These are phyloP conservation scores for Beauveria medogensis DNA, from an alignment of 2,329 filamentous ascomycete species.

Conservation along the genomic window DNA sequence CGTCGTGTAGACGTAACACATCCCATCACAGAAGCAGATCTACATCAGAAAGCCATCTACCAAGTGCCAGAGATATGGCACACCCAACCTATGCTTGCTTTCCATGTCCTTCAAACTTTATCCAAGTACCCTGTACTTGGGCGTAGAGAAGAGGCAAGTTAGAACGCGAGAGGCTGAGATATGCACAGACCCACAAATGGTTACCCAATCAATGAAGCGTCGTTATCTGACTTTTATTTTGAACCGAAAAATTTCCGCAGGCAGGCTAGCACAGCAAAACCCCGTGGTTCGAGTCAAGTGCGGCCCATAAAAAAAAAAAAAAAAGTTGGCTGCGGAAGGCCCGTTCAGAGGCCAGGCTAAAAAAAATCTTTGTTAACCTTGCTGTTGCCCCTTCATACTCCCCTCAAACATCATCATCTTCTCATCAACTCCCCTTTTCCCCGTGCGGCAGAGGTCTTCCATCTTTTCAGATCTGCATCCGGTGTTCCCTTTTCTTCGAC, in stretches of 20 bases:
- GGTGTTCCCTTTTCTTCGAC: background rate
- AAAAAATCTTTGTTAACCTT: slow-evolving; percentile 17
- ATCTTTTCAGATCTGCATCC: background rate
- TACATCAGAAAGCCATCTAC: background rate
- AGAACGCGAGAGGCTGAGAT: background rate
- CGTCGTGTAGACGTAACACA: no score
- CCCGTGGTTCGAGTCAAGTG: slow-evolving; percentile 3
- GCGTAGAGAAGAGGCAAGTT: background rate
- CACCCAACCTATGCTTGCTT: background rate
- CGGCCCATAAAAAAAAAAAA: slow-evolving; percentile 11
- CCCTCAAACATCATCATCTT: slow-evolving; percentile 6
- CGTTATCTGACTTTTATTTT: background rate
- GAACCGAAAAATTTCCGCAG: background rate
- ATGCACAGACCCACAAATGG: background rate
- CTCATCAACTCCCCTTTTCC: background rate
- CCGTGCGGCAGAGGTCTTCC: background rate
- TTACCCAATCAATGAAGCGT: background rate
- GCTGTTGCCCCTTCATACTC: slow-evolving; percentile 4
- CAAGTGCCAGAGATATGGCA: background rate
- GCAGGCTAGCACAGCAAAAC: background rate
- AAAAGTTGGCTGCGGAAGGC: slow-evolving; percentile 15
- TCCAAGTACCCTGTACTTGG: background rate
- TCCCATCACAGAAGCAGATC: background rate
- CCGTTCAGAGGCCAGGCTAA: slow-evolving; percentile 12
- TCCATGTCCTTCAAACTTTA: background rate